Evolutionary conservation across 1,139 yeast species (phyloP).

Genomic region (Saccharomyces hybrid): DNA sequence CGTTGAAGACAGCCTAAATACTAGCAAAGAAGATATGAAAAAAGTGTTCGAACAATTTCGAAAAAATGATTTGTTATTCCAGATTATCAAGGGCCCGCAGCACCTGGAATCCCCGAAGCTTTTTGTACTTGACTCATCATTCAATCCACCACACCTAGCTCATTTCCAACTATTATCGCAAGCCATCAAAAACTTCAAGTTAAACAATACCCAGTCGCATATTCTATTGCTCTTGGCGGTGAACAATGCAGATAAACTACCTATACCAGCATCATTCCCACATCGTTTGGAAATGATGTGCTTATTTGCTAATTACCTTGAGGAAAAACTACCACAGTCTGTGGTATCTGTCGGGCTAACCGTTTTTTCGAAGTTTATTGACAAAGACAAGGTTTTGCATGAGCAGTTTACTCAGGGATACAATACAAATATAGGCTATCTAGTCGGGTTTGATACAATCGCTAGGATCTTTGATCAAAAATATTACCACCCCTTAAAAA

Average conservation of each 20-base stretch:
- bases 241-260: constrained; percentile 71
- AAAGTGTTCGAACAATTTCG: neutral
- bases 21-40: neutral
- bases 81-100: neutral
- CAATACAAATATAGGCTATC: constrained; percentile 34
- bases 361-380: constrained; percentile 57
- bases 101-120: constrained; percentile 19
- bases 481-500: constrained; percentile 50
- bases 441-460: constrained; percentile 77
- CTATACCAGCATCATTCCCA: constrained; percentile 50
- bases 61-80: neutral
- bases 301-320: constrained; percentile 42
- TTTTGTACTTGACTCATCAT: constrained; percentile 71
- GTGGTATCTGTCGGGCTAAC: constrained; percentile 54
- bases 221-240: constrained; percentile 54
- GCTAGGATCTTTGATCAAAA: constrained; percentile 62
- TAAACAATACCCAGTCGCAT: constrained; percentile 15
- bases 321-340: constrained; percentile 5
- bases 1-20: too few species aligned
- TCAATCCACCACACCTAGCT: constrained; percentile 84
- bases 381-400: constrained; percentile 42
- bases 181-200: constrained; percentile 33
- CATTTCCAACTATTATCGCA: constrained; percentile 53
- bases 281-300: constrained; percentile 65
- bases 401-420: constrained; percentile 4